Evolutionary conservation across 177 flowering plant species (phyloP), one percentile per base, ranked within the genome.

Genomic region (Vitis hybrid): DNA sequence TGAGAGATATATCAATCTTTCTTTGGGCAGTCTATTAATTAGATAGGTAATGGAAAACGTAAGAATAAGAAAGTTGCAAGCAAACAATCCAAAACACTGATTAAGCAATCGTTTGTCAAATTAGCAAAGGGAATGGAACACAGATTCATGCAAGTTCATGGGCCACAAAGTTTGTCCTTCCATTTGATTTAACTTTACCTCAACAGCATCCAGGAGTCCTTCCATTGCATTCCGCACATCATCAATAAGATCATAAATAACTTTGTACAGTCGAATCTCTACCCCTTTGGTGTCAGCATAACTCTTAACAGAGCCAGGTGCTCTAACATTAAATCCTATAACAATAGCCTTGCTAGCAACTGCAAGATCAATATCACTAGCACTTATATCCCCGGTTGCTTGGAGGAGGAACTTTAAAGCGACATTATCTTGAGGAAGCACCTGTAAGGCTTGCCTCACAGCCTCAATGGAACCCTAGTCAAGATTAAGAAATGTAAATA

Each of bases 381-480:
- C 47, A 79, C 79, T 93, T 56, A 95, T 81, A 82, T 95, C 97
- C 61, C 98, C 99, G 44, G 96, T 84, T 63, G 97, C 92, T 84
- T 92, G 89, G 78, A 95, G 78, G 65, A 95, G 85, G 81, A 93
- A 95, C 79, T 89, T 95, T 77, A 95, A 65, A 59, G 90, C 82
- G 65, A 93, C 93, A 80, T 90, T 95, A 62, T 86, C 88, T 83
- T 89, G 99, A 49, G 99, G 99, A 61, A 95, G 98, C 58, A 83
- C 90, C 71, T 87, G 90, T 65, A 95, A 83, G 47, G 99, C 97
- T 86, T 93, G 97, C 78, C 82, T 90, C 70, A 93, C 82, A 66
- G 99, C 99, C 79, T 95, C 98, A 67, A 89, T 92, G 17, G 99
- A 92, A 79, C 99, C 99, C 99, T 95, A 74, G 28, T 28, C 76